Evolutionary conservation across 169 alveolate genomes (phyloP), one percentile per base, ranked within the genome.

Genomic region (Plasmodium berghei): DNA sequence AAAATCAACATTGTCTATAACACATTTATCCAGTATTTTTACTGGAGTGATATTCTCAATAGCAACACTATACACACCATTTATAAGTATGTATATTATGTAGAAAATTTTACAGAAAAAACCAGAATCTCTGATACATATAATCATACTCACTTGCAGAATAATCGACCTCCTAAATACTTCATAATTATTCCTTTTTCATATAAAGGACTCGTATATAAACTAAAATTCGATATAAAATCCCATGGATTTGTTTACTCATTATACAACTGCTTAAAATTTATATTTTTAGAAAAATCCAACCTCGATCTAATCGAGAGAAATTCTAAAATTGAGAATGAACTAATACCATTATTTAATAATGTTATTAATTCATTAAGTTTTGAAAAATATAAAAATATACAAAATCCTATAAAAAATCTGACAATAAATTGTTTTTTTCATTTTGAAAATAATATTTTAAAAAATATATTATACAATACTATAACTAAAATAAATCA

Each of bases 1-100:
- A 73, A 73, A 73, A 73, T 73, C 8, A 73, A 73, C 49, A 54
- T 73, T 10, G 55, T 73, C 14, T 59, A 73, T 28, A 46, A 73
- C 22, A 71, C 71, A 16, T 73, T 73, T 54, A 59, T 73, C 22
- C 87, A 73, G 5, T 52, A 73, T 12, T 28, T 73, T 0, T 52
- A 61, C 22, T 18, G 58, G 34, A 49, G 24, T 16, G 87, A 73
- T 45, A 5, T 73, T 12, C 18, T 58, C 18, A 73, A 73, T 45
- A 59, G 58, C 40, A 73, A 59, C 9, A 49, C 18, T 12, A 73
- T 52, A 14, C 3, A 34, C 42, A 34, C 42, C 42, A 73, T 73
- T 22, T 73, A 59, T 52, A 72, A 73, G 26, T 56, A 73, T 20
- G 59, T 58, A 14, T 73, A 73, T 24, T 58, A 42, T 52, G 61